A percentile compares a stretch with the other conserved stretches of the same genome.
phyloP scores from a whole-genome alignment of 345 rosid species.

The Euphorbia pulcherrima region DNA sequence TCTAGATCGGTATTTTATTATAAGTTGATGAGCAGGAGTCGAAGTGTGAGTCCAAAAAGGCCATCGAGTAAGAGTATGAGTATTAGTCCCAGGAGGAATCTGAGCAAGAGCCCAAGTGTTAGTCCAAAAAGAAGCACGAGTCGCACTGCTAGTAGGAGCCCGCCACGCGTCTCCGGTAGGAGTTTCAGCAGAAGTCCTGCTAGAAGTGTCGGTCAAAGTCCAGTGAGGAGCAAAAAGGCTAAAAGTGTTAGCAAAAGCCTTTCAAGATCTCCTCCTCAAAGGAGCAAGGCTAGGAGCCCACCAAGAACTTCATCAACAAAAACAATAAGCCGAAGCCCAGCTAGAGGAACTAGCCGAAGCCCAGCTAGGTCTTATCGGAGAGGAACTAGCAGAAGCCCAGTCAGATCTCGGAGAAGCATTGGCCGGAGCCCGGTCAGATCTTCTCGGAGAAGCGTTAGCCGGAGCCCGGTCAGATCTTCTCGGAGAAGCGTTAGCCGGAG shows the following conservation, averaged over 20 bases:
- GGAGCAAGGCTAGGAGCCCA: conserved; percentile 53
- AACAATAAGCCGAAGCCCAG: conserved; percentile 45
- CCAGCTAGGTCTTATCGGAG: conserved; percentile 23
- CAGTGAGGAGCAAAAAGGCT: conserved; percentile 34
- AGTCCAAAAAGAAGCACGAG: conserved; percentile 44
- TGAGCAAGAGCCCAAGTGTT: conserved; percentile 61
- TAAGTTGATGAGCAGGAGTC: conserved; percentile 78
- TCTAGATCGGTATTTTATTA: conserved; percentile 42
- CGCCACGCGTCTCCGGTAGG: conserved; percentile 27
- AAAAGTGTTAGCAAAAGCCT: conserved; percentile 43
- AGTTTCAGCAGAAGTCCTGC: conserved; percentile 46
- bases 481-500: conserved; percentile 49
- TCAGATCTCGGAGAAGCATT: conserved; percentile 40
- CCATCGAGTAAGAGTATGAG: conserved; percentile 71
- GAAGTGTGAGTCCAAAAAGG: conserved; percentile 85
- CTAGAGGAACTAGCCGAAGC: conserved; percentile 28
- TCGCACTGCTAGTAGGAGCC: conserved; percentile 34
- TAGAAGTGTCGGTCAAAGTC: conserved; percentile 52
- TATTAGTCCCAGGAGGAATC: conserved; percentile 68
- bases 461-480: conserved; percentile 39
- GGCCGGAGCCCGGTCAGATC: conserved; percentile 37
- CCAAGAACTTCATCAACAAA: conserved; percentile 31
- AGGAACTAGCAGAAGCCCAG: conserved; percentile 46
- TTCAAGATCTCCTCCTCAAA: conserved; percentile 30
- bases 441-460: conserved; percentile 37